Evolutionary conservation across 2,329 filamentous ascomycete species (phyloP), one percentile per base, ranked within the genome.

Genomic region (Xylariaceae sp.): DNA sequence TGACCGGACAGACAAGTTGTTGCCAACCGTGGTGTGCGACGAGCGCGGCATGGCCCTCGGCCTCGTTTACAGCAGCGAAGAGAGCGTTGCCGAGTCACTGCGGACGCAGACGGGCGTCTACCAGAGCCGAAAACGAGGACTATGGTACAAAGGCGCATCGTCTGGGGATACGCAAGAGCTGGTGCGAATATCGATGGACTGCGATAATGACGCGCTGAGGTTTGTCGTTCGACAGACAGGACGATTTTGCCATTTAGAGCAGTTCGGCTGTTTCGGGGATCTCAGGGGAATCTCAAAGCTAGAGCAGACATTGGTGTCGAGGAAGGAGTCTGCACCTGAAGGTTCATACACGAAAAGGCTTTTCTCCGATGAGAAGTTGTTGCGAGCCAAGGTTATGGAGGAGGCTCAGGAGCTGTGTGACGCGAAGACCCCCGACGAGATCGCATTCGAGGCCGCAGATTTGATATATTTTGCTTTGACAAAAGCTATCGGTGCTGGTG

Each of bases 331-430:
- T 15, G 91, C 92, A 0, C 92, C 94, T 0, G 80, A 80, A 57
- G 92, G 91, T 1, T 99, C 94, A 11, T 99, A 99, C 69, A 99
- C 94, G 5, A 89, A 90, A 15, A 80, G 92, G 32, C 75, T 99
- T 1, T 99, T 97, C 75, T 91, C 86, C 15, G 94, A 99, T 56
- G 82, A 89, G 60, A 91, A 95, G 68, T 79, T 99, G 48, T 73
- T 96, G 47, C 81, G 89, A 39, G 94, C 94, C 3, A 99, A 99
- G 77, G 96, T 99, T 48, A 95, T 97, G 84, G 94, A 99, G 70
- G 94, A 99, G 69, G 94, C 94, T 0, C 89, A 95, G 64, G 94
- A 99, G 72, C 78, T 99, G 39, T 96, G 92, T 64, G 84, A 94
- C 56, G 92, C 94, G 14, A 84, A 83, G 58, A 85, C 83, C 0